These are phyloP conservation scores for Colletotrichum sp. DNA, from an alignment of 2,329 filamentous ascomycete genomes.

Conservation along the genomic window DNA sequence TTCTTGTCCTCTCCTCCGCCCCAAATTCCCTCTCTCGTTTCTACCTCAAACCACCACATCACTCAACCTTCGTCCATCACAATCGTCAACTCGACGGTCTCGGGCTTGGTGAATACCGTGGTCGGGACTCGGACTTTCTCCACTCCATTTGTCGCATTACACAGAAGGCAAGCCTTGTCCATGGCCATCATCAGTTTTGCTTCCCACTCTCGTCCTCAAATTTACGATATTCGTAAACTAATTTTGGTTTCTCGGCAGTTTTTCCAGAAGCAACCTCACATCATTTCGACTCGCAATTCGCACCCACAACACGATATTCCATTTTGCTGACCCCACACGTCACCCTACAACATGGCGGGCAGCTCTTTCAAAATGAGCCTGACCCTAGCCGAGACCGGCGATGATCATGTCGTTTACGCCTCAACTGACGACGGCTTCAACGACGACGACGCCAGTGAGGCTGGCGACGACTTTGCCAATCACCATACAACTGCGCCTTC, in stretches of 20 bases:
- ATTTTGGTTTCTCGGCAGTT: neutral
- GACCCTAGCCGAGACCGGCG: neutral
- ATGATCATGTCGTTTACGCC: neutral
- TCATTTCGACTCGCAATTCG: neutral
- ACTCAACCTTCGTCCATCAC: neutral
- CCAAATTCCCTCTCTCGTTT: neutral
- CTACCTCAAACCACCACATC: neutral
- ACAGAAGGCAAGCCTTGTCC: neutral
- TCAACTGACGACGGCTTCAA: slow-evolving; percentile 10
- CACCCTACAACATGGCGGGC: neutral
- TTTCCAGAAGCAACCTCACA: neutral
- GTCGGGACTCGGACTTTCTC: neutral
- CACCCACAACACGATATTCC: neutral
- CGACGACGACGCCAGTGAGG: neutral
- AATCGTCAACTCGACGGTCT: neutral
- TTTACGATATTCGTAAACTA: neutral
- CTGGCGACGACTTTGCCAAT: neutral
- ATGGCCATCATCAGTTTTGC: neutral
- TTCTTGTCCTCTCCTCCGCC: neutral
- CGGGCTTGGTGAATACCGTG: neutral
- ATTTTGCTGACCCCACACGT: neutral
- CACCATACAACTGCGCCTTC: neutral
- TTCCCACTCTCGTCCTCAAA: neutral
- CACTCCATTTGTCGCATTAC: neutral
- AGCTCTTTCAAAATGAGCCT: neutral